Percentiles rank a stretch among this genome's conserved stretches.
Evolutionary conservation across 139 green algal genomes (phyloP).

Genomic region (Chlamydomonas schloesseri): DNA sequence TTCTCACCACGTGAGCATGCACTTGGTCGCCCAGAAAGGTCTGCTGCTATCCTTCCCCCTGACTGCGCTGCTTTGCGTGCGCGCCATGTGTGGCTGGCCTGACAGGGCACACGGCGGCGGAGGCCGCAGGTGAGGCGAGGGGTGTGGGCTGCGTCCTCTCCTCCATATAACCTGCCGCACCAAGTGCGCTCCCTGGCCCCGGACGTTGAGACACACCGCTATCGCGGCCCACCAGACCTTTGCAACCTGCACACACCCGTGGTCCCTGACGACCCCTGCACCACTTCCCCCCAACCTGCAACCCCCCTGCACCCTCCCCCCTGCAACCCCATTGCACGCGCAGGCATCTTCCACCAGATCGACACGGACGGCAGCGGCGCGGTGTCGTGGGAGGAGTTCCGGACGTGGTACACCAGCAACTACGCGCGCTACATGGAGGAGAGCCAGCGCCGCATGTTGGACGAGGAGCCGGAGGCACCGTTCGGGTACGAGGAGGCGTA

Average conservation of each 20-base stretch:
- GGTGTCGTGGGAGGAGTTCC: constrained; percentile 7
- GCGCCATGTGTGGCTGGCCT: too few relatives aligned
- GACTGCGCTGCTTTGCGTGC: too few relatives aligned
- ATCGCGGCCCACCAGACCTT: too few relatives aligned
- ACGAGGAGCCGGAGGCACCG: neutral
- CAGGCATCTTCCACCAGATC: constrained; percentile 7
- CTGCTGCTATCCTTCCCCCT: too few relatives aligned
- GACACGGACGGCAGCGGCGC: constrained; percentile 19
- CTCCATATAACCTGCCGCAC: too few relatives aligned
- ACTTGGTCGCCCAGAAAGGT: too few relatives aligned
- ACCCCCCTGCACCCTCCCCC: neutral
- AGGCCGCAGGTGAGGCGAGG: constrained; percentile 8
- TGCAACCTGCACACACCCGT: too few relatives aligned
- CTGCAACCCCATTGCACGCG: neutral
- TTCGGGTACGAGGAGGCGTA: neutral
- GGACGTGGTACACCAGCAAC: constrained; percentile 12
- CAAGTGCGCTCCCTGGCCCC: too few relatives aligned
- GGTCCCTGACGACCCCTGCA: neutral
- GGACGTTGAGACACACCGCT: too few relatives aligned
- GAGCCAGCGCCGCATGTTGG: neutral
- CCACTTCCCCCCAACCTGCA: neutral
- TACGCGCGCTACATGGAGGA: constrained; percentile 37
- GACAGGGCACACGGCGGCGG: constrained; percentile 10
- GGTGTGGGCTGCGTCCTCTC: too few relatives aligned
- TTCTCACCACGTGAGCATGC: too few relatives aligned